Conservation (phyloP, 345 rosid genomes). For the Brassica incana region DNA sequence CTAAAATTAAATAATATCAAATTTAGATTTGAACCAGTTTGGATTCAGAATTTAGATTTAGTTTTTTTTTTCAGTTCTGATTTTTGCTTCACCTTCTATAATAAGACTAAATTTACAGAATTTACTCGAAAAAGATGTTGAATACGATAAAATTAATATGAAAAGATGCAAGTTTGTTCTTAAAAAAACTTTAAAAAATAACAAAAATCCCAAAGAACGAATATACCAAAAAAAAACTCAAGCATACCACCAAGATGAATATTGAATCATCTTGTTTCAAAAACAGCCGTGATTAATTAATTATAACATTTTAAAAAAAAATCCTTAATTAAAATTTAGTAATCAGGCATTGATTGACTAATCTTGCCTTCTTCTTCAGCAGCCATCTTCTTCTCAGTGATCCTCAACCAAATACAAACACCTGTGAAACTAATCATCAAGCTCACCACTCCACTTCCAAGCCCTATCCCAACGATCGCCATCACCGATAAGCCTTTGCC, state of each 20-base stretch:
- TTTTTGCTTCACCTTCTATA: too few species aligned
- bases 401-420: constrained; percentile 85
- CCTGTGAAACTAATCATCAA: constrained; percentile 85
- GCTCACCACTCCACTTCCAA: constrained; percentile 94
- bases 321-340: constrained; percentile 26
- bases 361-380: constrained; percentile 82
- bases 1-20: too few species aligned
- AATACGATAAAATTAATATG: not conserved
- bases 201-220: not conserved
- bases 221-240: constrained; percentile 4
- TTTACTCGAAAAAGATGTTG: too few species aligned
- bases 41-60: too few species aligned
- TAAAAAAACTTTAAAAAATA: too few species aligned
- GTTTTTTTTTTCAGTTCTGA: too few species aligned
- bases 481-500: constrained; percentile 66
- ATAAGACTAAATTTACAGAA: too few species aligned
- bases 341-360: constrained; percentile 83
- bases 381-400: constrained; percentile 72
- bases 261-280: not conserved
- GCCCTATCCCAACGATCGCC: constrained; percentile 93
- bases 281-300: not conserved
- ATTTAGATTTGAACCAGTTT: too few species aligned
- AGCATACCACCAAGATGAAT: constrained; percentile 11
- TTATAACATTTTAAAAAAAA: not conserved
- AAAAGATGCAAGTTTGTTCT: not conserved